Evolutionary conservation across 306 rosid species (phyloP), one percentile per base, ranked within the genome.

Genomic region (Fragaria iinumae): DNA sequence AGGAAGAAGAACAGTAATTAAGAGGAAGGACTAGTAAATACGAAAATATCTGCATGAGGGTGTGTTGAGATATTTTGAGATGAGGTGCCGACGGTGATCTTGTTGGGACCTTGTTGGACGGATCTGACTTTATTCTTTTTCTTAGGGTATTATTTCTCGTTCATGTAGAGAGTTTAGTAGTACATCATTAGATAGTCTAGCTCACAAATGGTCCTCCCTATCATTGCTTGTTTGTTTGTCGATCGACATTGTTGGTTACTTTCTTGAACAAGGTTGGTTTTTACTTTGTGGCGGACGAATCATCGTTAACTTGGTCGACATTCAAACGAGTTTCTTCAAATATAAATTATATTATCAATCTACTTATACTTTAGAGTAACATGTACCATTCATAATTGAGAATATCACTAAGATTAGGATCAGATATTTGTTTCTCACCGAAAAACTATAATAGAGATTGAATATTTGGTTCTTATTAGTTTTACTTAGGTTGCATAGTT

Each of bases 41-140:
- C 43, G 67, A 64, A 64, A 64, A 64, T 64, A 64, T 64, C 69
- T 64, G 69, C 69, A 16, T 16, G 69, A 16, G 17, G 5, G 41
- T 27, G 0, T 5, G 41, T 29, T 2, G 39, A 62, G 69, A 64
- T 64, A 64, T 64, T 64, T 63, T 29, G 11, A 6, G 21, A 34
- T 63, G 3, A 32, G 43, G 17, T 63, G 68, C 68, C 8, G 36
- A 59, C 65, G 2, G n/a, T 63, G 68, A 63, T 63, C 23, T 16
- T 3, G 11, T 6, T 63, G 68, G 68, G 68, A 62, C n/a, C 67
- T 3, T 63, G n/a, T 4, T 16, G 68, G 68, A 14, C 23, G 12
- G 68, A 32, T 63, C 68, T 2, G 68, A 17, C 68, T 63, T 32
- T 63, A 32, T 32, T 16, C 43, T 32, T 29, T 63, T 14, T 62